Percentiles rank a stretch among this genome's conserved stretches.
phyloP scores from a whole-genome alignment of 2,329 filamentous ascomycete genomes.

The Fusarium circinatum region DNA sequence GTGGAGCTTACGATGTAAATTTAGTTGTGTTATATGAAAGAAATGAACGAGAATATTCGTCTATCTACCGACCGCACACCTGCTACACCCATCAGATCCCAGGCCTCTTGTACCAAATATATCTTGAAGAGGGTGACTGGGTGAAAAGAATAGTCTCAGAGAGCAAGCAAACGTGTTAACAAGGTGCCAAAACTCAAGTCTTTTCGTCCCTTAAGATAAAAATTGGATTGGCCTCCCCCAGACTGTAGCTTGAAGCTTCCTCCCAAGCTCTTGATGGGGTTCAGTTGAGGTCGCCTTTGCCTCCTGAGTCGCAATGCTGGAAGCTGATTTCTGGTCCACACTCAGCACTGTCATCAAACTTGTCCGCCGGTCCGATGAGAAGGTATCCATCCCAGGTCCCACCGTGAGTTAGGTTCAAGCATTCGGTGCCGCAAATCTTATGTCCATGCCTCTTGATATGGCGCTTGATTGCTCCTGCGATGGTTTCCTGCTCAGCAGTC shows the following conservation, averaged over 20 bases:
- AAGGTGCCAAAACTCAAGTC: too few species aligned
- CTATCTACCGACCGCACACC: not conserved
- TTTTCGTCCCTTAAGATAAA: too few species aligned
- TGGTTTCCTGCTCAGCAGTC: not conserved
- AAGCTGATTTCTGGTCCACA: not conserved
- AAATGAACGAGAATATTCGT: not conserved
- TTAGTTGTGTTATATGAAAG: not conserved
- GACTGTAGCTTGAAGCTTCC: too few species aligned
- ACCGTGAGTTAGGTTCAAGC: not conserved
- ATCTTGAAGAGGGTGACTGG: not conserved
- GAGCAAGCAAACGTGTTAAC: too few species aligned
- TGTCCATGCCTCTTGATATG: not conserved
- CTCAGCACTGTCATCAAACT: not conserved
- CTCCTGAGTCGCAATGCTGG: not conserved
- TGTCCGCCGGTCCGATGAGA: accelerated
- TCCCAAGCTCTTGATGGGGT: not conserved
- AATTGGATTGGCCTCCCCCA: too few species aligned
- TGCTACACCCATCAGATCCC: not conserved
- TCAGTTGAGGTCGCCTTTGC: not conserved
- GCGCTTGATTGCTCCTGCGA: not conserved
- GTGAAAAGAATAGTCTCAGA: too few species aligned
- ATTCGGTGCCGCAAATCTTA: not conserved
- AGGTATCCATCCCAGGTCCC: not conserved
- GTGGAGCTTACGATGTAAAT: not conserved
- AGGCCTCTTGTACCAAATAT: not conserved